Base-by-base conservation (phyloP, 2,329 filamentous ascomycete genomes). In the Ophiocordyceps camponoti-rufipedis region DNA sequence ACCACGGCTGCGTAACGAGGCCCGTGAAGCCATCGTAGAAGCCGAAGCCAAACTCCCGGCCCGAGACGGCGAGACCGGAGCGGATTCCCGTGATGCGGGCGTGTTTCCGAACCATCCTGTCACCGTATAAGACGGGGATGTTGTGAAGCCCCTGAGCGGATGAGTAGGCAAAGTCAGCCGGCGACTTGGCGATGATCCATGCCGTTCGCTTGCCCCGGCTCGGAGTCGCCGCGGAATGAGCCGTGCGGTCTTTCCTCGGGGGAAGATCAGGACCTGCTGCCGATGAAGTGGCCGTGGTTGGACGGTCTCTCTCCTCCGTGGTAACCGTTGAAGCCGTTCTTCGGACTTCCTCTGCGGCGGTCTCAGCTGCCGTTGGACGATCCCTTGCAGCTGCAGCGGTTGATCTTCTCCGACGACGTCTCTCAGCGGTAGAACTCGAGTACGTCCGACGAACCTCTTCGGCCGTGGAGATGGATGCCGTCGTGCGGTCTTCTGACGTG, bases 121-220 rank as follows among this genome's bases (percentile, higher is more conserved):
- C 80, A 13, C 79, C 80, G 51, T 84, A 85, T 0, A 85, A 65
- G 2, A 78, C 71, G 1, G 80, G 80, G 0, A 77, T 78, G 50
- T 84, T 84, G 56, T 83, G 79, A 50, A 83, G 82, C 1, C 79
- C 80, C 54, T 82, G 78, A 1, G 76, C 75, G 2, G 83, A 56
- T 0, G 76, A 75, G 39, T 82, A 60, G 0, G 71, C 68, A 2
- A 82, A 57, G 52, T 80, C 71, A 50, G 80, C 71, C 0, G 80
- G 80, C 0, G 75, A 72, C 48, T 64, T 67, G 7, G 66, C 67
- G 4, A 80, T 59, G 4, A 75, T 72, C 2, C 62, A 55, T 0
- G 68, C 68, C 0, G 73, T 69, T 50, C 69, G 68, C 23, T 62
- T 62, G 16, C 77, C 60, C 1, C 72, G 74, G 46, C 64, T 63